Conservation (phyloP, 345 rosid genomes). For the Gossypioides kirkii region DNA sequence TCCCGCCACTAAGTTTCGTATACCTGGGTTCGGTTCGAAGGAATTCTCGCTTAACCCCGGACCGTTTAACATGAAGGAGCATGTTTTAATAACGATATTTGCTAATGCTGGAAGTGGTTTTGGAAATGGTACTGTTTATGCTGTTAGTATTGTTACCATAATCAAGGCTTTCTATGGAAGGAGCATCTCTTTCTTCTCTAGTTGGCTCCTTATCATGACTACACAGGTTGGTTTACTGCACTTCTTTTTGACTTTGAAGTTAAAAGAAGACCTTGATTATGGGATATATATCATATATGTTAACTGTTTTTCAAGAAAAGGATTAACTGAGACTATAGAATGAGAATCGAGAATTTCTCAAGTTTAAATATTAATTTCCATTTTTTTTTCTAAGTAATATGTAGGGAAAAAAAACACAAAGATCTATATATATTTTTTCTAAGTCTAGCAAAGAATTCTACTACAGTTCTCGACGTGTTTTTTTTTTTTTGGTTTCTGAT, state of each 20-base stretch:
- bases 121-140: slow-evolving; percentile 53
- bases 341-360: not conserved
- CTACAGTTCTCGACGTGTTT: no score
- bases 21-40: slow-evolving; percentile 34
- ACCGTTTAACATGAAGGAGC: slow-evolving; percentile 48
- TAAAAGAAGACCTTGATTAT: not conserved
- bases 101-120: slow-evolving; percentile 56
- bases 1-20: slow-evolving; percentile 34
- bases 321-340: not conserved
- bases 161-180: slow-evolving; percentile 51
- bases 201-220: slow-evolving; percentile 57
- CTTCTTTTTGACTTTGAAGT: not conserved
- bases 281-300: no score
- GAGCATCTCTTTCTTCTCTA: slow-evolving; percentile 48
- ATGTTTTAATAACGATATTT: slow-evolving; percentile 45
- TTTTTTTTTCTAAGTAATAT: not conserved
- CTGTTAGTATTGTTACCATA: slow-evolving; percentile 46
- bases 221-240: slow-evolving; percentile 41
- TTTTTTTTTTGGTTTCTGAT: no score
- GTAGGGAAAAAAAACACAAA: not conserved
- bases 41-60: slow-evolving; percentile 46
- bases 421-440: not conserved
- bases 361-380: not conserved
- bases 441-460: no score
- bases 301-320: not conserved